Evolutionary conservation across 306 rosid species (phyloP), one percentile per base, ranked within the genome.

Genomic region (Trifolium dubium): DNA sequence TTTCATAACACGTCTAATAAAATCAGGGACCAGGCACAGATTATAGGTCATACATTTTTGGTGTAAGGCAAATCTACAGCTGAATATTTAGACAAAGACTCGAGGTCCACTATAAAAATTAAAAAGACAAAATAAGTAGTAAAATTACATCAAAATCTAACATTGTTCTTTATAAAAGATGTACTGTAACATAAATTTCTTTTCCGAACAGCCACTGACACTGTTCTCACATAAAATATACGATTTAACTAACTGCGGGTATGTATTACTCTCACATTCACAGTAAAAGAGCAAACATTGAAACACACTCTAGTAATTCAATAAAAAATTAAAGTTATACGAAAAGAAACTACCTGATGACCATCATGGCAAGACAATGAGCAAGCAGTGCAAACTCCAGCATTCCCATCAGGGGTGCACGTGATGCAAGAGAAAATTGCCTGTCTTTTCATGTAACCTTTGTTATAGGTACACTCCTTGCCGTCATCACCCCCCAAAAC

Each of bases 311-410:
- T 10, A 37, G 61, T 39, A 71, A 49, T 19, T n/a, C 55, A 64
- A 81, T 37, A 63, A n/a, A 54, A 77, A 54, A 71, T 71, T 50
- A 10, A 2, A 28, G 11, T n/a, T 41, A 32, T 18, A 12, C 23
- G 39, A 32, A 67, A 53, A 13, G 19, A 66, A 66, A 69, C 41
- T 83, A 95, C 99, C 97, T 95, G 96, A 6, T 95, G 99, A 66
- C 98, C 99, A 73, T 95, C 99, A 64, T 95, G 99, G 84, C 99
- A 95, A 75, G 98, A 89, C 88, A 95, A 83, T 73, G 97, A 88
- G 85, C 99, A 95, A 66, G 99, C 99, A n/a, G 96, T 90, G 86
- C 99, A 95, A 72, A 95, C 98, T 82, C 99, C 99, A 82, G 97
- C 96, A 83, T 92, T 92, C 58, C 99, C 99, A 28, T 86, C 96